Base-by-base conservation (phyloP, 2,329 filamentous ascomycete genomes). In the Pyricularia sp. region DNA sequence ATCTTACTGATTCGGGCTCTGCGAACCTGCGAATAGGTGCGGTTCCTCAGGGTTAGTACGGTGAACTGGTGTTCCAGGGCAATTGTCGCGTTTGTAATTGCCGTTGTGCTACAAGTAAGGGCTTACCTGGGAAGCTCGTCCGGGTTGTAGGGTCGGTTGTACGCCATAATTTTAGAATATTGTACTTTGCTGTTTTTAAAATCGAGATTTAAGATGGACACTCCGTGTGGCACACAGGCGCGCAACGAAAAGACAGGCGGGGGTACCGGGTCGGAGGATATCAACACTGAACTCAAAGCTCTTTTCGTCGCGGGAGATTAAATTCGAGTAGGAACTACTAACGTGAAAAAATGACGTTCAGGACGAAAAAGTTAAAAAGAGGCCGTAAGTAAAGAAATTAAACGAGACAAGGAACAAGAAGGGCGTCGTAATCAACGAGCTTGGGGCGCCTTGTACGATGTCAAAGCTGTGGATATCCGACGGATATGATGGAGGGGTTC, bases 71-170 rank as follows among this genome's bases (percentile, higher is more conserved):
- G n/a, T 26, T 57, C 22, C 53, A 9, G n/a, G 53, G 22, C 22
- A 24, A 57, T 26, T 24, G 22, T 26, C 53, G 53, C 24, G 12
- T 57, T 12, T 12, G 12, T 16, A 12, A 4, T 26, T 57, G 9
- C 53, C 53, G 22, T 26, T 12, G 7, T 24, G n/a, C 24, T n/a
- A 31, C 33, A 30, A 22, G 40, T 26, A 26, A 24, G 10, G 16
- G 40, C 88, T 79, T 82, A 94, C 89, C 91, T 91, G 74, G 93
- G 93, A 68, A 99, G 86, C 74, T 92, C 90, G 80, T 99, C 93
- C 40, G 93, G 93, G 76, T 99, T 96, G 80, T 92, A 94, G 65
- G 88, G 85, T 75, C 87, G 87, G 78, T 96, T 96, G 82, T 97
- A 97, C 65, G 93, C 93, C 93, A 97, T 97, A 28, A 60, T 67